Evolutionary conservation across 1,284 basidiomycete species (phyloP), one percentile per base, ranked within the genome.

Genomic region (Wolfiporia cocos): DNA sequence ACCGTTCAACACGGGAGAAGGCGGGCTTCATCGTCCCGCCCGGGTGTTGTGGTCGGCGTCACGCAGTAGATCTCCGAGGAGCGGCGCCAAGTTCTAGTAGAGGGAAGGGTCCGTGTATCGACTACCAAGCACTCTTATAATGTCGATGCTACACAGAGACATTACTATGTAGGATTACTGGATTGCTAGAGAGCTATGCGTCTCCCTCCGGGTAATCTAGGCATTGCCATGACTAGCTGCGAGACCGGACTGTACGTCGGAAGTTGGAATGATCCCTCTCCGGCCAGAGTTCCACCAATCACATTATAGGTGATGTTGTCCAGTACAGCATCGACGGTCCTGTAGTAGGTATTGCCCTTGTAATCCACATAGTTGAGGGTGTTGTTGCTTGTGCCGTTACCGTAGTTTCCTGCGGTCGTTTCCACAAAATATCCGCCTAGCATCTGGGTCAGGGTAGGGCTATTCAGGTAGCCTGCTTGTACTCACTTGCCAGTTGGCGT

Each of bases 331-430:
- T 76, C 68, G 41, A 89, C 83, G 22, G 67, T 54, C 41, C 84
- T 68, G 39, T 63, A 60, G 58, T 73, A 88, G 0, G 81, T 83
- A 59, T 86, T 81, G 34, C 78, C 79, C 7, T 59, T 58, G 18
- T 56, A 49, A 56, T 88, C 83, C 9, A 57, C 49, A 53, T 87
- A 89, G 34, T 57, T 62, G 60, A 87, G 78, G 7, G 71, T 73
- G 58, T 87, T 86, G 58, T 73, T 75, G 58, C 67, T 85, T 2
- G 79, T 83, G 30, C 83, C 84, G 46, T 83, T 84, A 0, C 79
- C 82, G 17, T 47, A 68, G 58, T 79, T 80, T 4, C 76, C 74
- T 1, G 62, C 61, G 5, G 69, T 46, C 0, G 69, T 55, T 0
- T 68, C 48, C 11, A 63, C 63, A 62, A 79, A 79, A 61, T 75